Base-by-base conservation (phyloP, 1,139 yeast species). In the Pichia cactophila region DNA sequence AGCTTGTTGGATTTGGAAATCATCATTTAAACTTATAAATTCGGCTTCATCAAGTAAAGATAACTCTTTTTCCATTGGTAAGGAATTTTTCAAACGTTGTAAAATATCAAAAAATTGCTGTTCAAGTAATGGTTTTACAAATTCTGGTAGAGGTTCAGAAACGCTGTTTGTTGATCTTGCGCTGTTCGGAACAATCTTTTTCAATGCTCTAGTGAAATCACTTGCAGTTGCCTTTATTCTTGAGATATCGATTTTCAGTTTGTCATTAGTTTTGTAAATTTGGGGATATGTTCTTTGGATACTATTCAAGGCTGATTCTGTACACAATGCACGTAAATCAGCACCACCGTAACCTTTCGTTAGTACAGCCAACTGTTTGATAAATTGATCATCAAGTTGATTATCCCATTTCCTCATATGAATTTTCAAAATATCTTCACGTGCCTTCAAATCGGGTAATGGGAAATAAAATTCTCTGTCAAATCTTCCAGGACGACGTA, bases 301-400 rank as follows among this genome's bases (percentile, higher is more conserved):
- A 59, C 62, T 53, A 43, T 60, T 83, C 54, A 94, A 73, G 0
- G 98, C 97, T 14, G 97, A 94, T 64, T 92, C 99, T 0, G 97
- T 90, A 63, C 97, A 90, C 36, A 92, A 71, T 0, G 97, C 96
- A 50, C 97, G 74, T 55, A 94, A 72, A 67, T 92, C 99, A 3
- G 99, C 97, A 69, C 99, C 99, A 39, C 98, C 98, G 61, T 88
- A 94, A 0, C 98, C 98, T 63, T 90, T 92, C 0, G 99, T 90
- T 51, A 88, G 70, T 14, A 74, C 74, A 0, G 97, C 94, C 44
- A 92, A 74, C 50, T 81, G 81, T 3, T 75, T 74, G 9, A 87
- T 62, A 57, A 92, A 86, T 9, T 66, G 69, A 0, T 72, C 72
- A 46, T 55, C 49, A 45, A 61, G 46, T 48, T 61, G 50, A 42